Evolutionary conservation across 768 basidiomycete species (phyloP).

Genomic region (Epithele typhae): DNA sequence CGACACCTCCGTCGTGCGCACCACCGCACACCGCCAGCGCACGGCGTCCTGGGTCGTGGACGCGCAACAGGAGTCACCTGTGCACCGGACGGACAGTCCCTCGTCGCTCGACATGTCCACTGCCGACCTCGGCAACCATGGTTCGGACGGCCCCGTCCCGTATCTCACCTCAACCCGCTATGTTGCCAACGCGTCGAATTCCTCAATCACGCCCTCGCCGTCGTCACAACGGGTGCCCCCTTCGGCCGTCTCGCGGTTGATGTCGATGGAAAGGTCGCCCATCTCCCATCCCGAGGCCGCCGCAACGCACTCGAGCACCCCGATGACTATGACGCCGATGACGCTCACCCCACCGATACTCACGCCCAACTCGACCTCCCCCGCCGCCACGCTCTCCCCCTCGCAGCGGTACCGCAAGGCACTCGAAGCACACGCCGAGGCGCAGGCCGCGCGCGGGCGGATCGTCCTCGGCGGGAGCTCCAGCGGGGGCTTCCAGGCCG

Average conservation of each 20-base stretch:
- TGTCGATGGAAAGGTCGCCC: neutral
- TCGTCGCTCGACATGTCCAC: constrained; percentile 13
- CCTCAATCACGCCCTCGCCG: neutral
- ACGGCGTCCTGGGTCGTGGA: constrained; percentile 11
- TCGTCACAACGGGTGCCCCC: neutral
- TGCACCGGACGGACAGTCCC: constrained; percentile 7
- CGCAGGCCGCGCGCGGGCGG: constrained; percentile 15
- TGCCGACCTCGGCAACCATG: constrained; percentile 1
- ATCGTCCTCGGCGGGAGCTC: neutral
- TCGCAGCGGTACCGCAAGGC: constrained; percentile 13
- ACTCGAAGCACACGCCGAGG: constrained; percentile 14
- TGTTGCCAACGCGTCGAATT: neutral
- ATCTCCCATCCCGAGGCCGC: neutral
- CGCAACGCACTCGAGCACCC: too few species aligned
- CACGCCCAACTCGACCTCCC: constrained; percentile 14
- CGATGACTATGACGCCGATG: too few species aligned
- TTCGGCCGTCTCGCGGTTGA: neutral
- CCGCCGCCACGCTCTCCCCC: constrained; percentile 9
- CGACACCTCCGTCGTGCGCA: constrained; percentile 2
- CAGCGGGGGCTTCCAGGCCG: neutral
- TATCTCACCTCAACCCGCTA: constrained; percentile 5
- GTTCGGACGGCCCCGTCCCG: constrained; percentile 2
- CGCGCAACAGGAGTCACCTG: neutral
- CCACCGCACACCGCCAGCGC: neutral
- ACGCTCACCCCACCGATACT: constrained; percentile 3